Evolutionary conservation across 2,329 filamentous ascomycete genomes (phyloP), one percentile per base, ranked within the genome.

Genomic region (Elsinoe australis): DNA sequence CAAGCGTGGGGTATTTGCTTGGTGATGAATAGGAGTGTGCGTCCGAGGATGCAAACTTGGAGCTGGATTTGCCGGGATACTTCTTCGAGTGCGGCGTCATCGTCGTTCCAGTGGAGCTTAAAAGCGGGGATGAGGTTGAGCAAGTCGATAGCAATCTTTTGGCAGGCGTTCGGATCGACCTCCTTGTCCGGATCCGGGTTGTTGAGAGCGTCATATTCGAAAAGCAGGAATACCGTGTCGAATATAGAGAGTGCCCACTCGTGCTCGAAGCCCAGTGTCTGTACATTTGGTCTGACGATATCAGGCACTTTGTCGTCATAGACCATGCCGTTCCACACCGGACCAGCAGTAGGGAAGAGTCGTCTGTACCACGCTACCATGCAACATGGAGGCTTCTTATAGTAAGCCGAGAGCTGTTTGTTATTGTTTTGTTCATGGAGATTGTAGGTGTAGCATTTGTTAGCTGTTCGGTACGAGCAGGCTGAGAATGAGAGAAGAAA

Each of bases 101-200:
- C 45, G 32, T 48, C 45, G 22, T 48, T 48, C 45, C 45, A 48
- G 29, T 48, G 34, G 15, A 48, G 26, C 31, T 33, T 48, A 8
- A 34, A 48, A 17, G 45, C 45, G 24, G 45, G 45, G 12, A 48
- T 36, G 34, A 36, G 32, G 19, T 29, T 14, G 12, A 38, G 24
- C n/a, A 48, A 17, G 32, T 48, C 45, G 10, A 29, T 28, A 19
- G 45, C 45, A 18, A 48, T 28, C n/a, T 36, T 48, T n/a, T 24
- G 24, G 21, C 31, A 36, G 5, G 34, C 32, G n/a, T 26, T 39
- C 21, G 19, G 10, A 22, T 48, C 45, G n/a, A 19, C 18, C n/a
- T 36, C 18, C 5, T 36, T 31, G 15, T 36, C n/a, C 5, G 31
- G 24, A 6, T 38, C 45, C 22, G 15, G 10, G 14, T 36, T 48